Percentiles rank a stretch among this genome's conserved stretches.
phyloP scores from a whole-genome alignment of 1,284 basidiomycete species.

The Ganoderma lingzhi region DNA sequence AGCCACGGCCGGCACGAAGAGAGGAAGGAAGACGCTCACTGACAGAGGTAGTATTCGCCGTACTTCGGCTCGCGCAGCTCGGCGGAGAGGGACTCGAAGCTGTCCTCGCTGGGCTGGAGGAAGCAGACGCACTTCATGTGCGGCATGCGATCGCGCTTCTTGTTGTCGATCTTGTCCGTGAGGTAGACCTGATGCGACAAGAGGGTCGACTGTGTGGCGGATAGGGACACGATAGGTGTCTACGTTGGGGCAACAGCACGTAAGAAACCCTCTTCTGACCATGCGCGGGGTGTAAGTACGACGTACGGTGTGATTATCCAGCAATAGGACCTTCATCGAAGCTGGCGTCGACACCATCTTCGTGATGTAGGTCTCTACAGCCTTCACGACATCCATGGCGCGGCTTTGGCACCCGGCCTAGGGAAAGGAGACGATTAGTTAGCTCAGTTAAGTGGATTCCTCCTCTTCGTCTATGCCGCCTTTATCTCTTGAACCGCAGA shows the following conservation, averaged over 20 bases:
- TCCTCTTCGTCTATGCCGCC: background rate
- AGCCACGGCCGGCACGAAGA: conserved; percentile 19
- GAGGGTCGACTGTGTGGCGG: conserved; percentile 93
- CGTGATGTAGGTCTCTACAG: conserved; percentile 92
- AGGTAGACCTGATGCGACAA: conserved; percentile 98
- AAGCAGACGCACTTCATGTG: conserved; percentile 99
- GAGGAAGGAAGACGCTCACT: conserved; percentile 68
- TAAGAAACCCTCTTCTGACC: background rate
- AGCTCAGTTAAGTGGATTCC: background rate
- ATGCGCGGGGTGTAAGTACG: background rate
- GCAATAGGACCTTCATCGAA: conserved; percentile 97
- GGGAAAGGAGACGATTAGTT: background rate
- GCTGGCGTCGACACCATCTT: conserved; percentile 89
- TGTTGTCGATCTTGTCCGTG: conserved; percentile 96
- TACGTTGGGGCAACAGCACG: conserved; percentile 41
- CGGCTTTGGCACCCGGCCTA: conserved; percentile 1
- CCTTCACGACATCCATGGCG: conserved; percentile 94
- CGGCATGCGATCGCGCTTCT: conserved; percentile 86
- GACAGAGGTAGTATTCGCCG: conserved; percentile 97
- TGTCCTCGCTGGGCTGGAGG: conserved; percentile 82
- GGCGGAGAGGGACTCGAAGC: conserved; percentile 82
- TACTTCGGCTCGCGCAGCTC: conserved; percentile 94
- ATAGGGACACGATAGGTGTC: conserved; percentile 98
- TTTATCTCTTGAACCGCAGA: background rate
- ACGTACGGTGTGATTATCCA: conserved; percentile 94